Conservation (phyloP, 2,329 filamentous ascomycete genomes). For the Dothidotthia symphoricarpi region DNA sequence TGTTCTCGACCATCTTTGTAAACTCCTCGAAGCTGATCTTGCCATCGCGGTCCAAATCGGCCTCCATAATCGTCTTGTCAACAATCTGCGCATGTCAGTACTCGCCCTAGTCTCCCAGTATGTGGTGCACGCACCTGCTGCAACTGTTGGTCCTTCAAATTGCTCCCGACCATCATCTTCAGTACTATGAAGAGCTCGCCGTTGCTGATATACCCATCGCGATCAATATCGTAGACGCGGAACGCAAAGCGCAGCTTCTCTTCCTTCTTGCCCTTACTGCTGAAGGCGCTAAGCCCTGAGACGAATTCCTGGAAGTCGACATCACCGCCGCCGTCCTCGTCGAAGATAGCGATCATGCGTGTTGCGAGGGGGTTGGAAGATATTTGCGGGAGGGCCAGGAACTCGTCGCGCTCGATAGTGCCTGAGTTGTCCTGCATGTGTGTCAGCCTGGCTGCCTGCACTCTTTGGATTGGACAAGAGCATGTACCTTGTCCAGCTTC, state of each 20-base stretch:
- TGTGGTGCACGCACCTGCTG: slow-evolving; percentile 62
- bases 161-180: slow-evolving; percentile 99
- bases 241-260: slow-evolving; percentile 98
- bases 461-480: background rate
- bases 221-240: slow-evolving; percentile 99
- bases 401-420: slow-evolving; percentile 97
- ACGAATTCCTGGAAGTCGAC: slow-evolving; percentile 99
- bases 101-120: background rate
- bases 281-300: slow-evolving; percentile 90
- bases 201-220: slow-evolving; percentile 97
- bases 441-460: slow-evolving; percentile 4
- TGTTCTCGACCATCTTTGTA: slow-evolving; percentile 97
- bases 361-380: slow-evolving; percentile 96
- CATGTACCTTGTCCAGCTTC: slow-evolving; percentile 90
- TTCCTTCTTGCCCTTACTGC: slow-evolving; percentile 97
- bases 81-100: slow-evolving; percentile 66
- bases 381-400: slow-evolving; percentile 94
- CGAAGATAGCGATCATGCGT: slow-evolving; percentile 98
- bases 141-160: slow-evolving; percentile 96
- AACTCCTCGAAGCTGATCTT: slow-evolving; percentile 99
- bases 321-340: slow-evolving; percentile 95
- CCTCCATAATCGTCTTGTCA: slow-evolving; percentile 99
- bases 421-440: slow-evolving; percentile 81
- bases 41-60: slow-evolving; percentile 90
- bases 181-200: slow-evolving; percentile 98